These are phyloP conservation scores for Cadophora luteo-olivacea DNA, from an alignment of 2,329 filamentous ascomycete species.

Conservation along the genomic window DNA sequence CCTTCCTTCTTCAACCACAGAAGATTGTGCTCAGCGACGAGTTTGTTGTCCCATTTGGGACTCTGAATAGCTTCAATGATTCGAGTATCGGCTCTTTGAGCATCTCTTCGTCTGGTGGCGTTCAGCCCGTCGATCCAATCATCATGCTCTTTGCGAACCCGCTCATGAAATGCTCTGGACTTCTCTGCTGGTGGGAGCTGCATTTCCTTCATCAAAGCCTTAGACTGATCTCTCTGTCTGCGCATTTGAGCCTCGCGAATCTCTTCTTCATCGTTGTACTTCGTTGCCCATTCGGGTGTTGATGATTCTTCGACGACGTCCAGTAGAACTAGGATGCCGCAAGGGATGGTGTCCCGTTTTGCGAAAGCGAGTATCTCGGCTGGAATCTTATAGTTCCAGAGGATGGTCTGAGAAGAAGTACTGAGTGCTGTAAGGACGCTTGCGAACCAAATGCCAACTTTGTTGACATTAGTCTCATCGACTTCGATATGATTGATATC, in stretches of 20 bases:
- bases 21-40: constrained; percentile 54
- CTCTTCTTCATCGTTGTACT: constrained; percentile 47
- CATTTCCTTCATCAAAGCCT: constrained; percentile 52
- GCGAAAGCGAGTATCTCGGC: constrained; percentile 57
- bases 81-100: constrained; percentile 53
- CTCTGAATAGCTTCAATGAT: constrained; percentile 59
- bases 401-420: constrained; percentile 58
- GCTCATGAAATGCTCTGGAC: constrained; percentile 49
- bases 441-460: constrained; percentile 62
- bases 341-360: constrained; percentile 60
- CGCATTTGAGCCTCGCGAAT: constrained; percentile 48
- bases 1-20: constrained; percentile 50
- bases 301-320: constrained; percentile 55
- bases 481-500: constrained; percentile 36
- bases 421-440: constrained; percentile 61
- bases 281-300: constrained; percentile 62
- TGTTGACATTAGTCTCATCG: constrained; percentile 31
- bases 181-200: constrained; percentile 52
- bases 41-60: constrained; percentile 57
- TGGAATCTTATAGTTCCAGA: constrained; percentile 67
- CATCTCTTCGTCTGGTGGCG: constrained; percentile 48
- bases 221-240: constrained; percentile 49
- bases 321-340: constrained; percentile 64
- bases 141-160: constrained; percentile 51
- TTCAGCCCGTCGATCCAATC: constrained; percentile 55